Conservation (phyloP, 805 yeast species). For the Schizosaccharomyces pombe region DNA sequence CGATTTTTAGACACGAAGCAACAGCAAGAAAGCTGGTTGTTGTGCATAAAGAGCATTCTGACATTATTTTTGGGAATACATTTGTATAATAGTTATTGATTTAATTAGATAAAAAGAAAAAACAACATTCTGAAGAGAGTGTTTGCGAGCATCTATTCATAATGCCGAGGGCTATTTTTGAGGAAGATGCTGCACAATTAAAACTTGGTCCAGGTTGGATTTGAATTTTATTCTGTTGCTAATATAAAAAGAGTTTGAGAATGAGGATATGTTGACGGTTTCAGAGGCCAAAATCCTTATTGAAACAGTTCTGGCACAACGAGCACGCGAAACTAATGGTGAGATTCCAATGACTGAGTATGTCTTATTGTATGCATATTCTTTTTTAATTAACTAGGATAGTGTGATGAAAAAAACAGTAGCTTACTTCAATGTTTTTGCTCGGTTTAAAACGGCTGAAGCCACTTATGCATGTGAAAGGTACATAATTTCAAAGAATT, state of each 20-base stretch:
- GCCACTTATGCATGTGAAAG: conserved; percentile 64
- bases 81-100: too few species aligned
- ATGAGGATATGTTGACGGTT: conserved; percentile 30
- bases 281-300: conserved; percentile 58
- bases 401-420: conserved; percentile 56
- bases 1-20: too few species aligned
- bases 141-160: too few species aligned
- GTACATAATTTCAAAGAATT: not conserved
- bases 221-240: not conserved
- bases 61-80: too few species aligned
- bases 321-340: conserved; percentile 27
- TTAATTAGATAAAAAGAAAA: too few species aligned
- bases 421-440: conserved; percentile 46
- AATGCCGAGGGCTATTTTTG: not conserved
- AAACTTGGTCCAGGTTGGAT: conserved; percentile 1
- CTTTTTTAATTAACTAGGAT: not conserved
- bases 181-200: conserved; percentile 3
- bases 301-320: conserved; percentile 50
- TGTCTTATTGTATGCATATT: conserved; percentile 4
- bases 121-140: too few species aligned
- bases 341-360: conserved; percentile 8
- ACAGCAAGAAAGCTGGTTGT: too few species aligned
- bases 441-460: conserved; percentile 58
- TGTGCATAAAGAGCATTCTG: too few species aligned
- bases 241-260: conserved; percentile 1